These are phyloP conservation scores for Croton setiger DNA, from an alignment of 441 rosid genomes.

Conservation along the genomic window DNA sequence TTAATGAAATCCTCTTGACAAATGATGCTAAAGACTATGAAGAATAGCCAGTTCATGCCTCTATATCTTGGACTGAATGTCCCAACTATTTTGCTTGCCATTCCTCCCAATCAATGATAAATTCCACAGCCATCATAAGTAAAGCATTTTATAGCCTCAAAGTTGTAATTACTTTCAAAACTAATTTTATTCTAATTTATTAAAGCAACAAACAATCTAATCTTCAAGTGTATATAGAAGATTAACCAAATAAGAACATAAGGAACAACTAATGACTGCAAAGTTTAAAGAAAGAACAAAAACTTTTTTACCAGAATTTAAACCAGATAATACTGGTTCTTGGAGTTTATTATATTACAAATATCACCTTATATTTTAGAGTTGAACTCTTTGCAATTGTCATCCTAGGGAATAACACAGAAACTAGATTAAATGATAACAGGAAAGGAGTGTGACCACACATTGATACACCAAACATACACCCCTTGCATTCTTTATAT, in stretches of 20 bases:
- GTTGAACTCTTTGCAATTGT: background rate
- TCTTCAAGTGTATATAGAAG: background rate
- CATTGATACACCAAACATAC: no score
- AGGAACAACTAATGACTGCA: background rate
- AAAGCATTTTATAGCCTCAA: background rate
- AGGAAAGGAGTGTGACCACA: background rate
- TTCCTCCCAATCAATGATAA: background rate
- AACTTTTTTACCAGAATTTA: background rate
- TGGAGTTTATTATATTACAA: background rate
- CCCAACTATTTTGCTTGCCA: background rate
- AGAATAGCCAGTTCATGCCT: background rate
- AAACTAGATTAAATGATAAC: background rate
- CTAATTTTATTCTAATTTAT: background rate
- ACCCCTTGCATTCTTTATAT: no score
- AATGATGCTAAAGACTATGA: background rate
- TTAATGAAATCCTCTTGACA: background rate
- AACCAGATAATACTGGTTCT: background rate
- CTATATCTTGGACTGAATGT: background rate
- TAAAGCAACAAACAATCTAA: background rate
- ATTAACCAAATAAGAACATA: background rate
- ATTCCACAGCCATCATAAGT: background rate
- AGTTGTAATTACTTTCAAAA: background rate
- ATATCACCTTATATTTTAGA: background rate
- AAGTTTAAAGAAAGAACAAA: background rate
- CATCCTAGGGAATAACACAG: conserved; percentile 4